Base-by-base conservation (phyloP, 2,329 filamentous ascomycete genomes). In the Hypoxylon sp. region DNA sequence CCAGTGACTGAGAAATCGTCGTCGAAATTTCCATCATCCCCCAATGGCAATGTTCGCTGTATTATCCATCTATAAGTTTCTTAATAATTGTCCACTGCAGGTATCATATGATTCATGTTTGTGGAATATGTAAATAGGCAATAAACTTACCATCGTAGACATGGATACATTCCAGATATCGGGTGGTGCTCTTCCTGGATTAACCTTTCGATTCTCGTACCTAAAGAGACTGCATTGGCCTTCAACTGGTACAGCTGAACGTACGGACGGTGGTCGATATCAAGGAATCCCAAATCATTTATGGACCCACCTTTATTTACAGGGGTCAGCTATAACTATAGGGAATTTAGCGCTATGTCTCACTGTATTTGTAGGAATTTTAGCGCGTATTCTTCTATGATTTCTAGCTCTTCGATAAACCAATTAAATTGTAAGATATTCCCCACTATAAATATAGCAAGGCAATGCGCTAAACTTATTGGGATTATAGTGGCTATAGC, bases 81-180 rank as follows among this genome's bases (percentile, higher is more conserved):
- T 56, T 60, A 55, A 23, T 32, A n/a, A 17, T 49, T 23, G n/a
- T 30, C 28, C 28, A 30, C 6, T 30, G 28, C 6, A 30, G 5
- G 9, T 7, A 17, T 30, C 10, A 5, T 4, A 11, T n/a, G 7
- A 11, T 43, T 43, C 17, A 11, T n/a, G 17, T 13, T 5, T 10
- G n/a, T 28, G 57, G 14, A 49, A 32, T 23, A 45, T 28, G 11
- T 6, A 34, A 17, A 19, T 32, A 6, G 14, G 23, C 11, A 21
- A n/a, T 10, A 21, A 49, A 56, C 64, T 62, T n/a, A 70, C 67
- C 69, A 70, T 70, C 1, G 65, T 68, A 32, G 67, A 65, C 57
- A 61, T 66, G 1, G 67, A 72, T 28, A 72, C 55, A 17, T 70
- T 70, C 67, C 69, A 68, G 9, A 68, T 41, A 28, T 72, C 67